Evolutionary conservation across 176 grass and related monocot species (phyloP).

Genomic region (Aegilops speltoides): DNA sequence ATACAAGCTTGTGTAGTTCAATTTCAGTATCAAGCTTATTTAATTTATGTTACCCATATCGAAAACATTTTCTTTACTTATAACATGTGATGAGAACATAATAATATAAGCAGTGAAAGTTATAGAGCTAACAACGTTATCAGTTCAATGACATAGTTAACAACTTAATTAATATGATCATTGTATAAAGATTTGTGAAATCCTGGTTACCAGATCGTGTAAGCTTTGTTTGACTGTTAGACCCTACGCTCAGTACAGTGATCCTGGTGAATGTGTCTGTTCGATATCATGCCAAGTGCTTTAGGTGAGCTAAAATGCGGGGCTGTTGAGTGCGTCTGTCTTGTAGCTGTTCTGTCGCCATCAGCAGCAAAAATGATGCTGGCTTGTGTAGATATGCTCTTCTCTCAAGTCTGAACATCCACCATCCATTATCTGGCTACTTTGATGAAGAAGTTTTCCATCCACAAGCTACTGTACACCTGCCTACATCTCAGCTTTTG

Average conservation of each 20-base stretch:
- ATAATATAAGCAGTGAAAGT: neutral
- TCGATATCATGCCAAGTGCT: neutral
- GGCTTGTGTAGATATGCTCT: neutral
- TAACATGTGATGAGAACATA: neutral
- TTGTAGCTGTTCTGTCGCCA: neutral
- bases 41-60: neutral
- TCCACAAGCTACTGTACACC: neutral
- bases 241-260: neutral
- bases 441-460: conserved; percentile 4
- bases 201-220: neutral
- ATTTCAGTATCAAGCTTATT: neutral
- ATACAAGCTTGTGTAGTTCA: neutral
- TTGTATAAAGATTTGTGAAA: conserved; percentile 10
- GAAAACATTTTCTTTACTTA: neutral
- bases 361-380: conserved; percentile 1
- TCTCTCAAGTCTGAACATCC: neutral
- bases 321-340: conserved; percentile 3
- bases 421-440: neutral
- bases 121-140: neutral
- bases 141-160: neutral
- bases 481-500: conserved; percentile 1
- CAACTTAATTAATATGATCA: neutral
- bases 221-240: neutral
- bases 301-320: neutral
- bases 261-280: neutral